These are phyloP conservation scores for Kwoniella europaea DNA, from an alignment of 768 basidiomycete genomes.

Conservation along the genomic window DNA sequence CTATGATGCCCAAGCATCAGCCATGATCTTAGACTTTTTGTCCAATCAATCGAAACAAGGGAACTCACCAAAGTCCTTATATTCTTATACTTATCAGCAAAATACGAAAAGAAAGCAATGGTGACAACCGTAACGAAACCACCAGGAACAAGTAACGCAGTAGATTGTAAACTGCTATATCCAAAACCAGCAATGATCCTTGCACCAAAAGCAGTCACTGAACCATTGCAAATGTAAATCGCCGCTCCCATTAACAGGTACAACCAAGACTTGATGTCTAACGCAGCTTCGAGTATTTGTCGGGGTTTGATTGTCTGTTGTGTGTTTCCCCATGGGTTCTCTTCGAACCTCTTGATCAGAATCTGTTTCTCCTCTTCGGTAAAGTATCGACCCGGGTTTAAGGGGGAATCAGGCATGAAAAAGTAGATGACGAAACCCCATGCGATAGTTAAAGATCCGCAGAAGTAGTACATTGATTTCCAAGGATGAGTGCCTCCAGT, in stretches of 20 bases:
- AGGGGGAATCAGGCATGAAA: conserved; percentile 56
- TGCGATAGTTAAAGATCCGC: conserved; percentile 55
- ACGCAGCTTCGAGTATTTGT: conserved; percentile 54
- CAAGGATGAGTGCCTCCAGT: conserved; percentile 44
- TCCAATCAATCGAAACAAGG: background rate
- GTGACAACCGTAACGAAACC: conserved; percentile 57
- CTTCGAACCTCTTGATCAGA: conserved; percentile 41
- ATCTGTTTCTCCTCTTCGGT: conserved; percentile 46
- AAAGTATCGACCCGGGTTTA: conserved; percentile 52
- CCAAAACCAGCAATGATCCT: conserved; percentile 58
- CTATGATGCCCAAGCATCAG: conserved; percentile 5
- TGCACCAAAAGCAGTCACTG: conserved; percentile 57
- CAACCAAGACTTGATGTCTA: conserved; percentile 57
- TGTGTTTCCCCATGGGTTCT: conserved; percentile 43
- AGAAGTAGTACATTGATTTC: conserved; percentile 58
- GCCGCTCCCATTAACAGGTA: conserved; percentile 57
- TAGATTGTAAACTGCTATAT: conserved; percentile 53
- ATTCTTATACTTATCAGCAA: conserved; percentile 50
- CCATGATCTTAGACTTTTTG: too few species aligned
- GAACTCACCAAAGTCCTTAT: conserved; percentile 50
- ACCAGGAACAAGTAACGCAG: conserved; percentile 55
- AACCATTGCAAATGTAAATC: conserved; percentile 55
- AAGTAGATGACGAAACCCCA: conserved; percentile 55
- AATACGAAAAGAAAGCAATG: conserved; percentile 54
- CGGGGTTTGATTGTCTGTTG: conserved; percentile 38